These are phyloP conservation scores for Ophiocordyceps australis DNA, from an alignment of 2,329 filamentous ascomycete genomes.

Conservation along the genomic window DNA sequence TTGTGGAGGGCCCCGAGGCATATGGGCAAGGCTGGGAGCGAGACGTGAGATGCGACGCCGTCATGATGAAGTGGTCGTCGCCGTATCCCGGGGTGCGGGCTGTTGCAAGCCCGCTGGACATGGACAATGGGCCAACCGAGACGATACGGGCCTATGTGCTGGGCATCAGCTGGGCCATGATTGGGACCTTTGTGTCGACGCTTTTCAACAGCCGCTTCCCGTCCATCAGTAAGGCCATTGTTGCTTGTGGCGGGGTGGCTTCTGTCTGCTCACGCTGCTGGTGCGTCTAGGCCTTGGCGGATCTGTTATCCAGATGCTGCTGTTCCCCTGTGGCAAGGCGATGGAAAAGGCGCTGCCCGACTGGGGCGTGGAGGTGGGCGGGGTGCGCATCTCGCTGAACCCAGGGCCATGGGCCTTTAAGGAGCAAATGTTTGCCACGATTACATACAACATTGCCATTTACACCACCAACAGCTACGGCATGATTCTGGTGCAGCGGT, in stretches of 20 bases:
- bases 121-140: slow-evolving; percentile 16
- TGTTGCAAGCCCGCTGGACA: slow-evolving; percentile 17
- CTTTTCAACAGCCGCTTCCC: slow-evolving; percentile 22
- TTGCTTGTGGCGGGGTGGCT: too few species aligned
- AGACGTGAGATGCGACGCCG: slow-evolving; percentile 20
- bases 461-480: slow-evolving; percentile 26
- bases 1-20: slow-evolving; percentile 16
- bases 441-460: slow-evolving; percentile 35
- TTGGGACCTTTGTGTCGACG: slow-evolving; percentile 14
- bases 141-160: slow-evolving; percentile 23
- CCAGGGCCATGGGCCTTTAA: slow-evolving; percentile 37
- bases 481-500: slow-evolving; percentile 25
- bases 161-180: slow-evolving; percentile 9
- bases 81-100: slow-evolving; percentile 23
- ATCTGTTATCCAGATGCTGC: not conserved
- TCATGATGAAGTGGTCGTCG: slow-evolving; percentile 19
- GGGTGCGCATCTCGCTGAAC: slow-evolving; percentile 24
- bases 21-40: slow-evolving; percentile 22
- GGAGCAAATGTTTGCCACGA: slow-evolving; percentile 40
- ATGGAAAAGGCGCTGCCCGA: slow-evolving; percentile 23
- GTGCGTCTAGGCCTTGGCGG: slow-evolving; percentile 9
- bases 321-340: slow-evolving; percentile 3
- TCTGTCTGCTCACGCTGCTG: too few species aligned
- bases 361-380: slow-evolving; percentile 22
- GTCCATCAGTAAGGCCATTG: slow-evolving; percentile 10